These are phyloP conservation scores for Skeletonema potamos DNA, from an alignment of 108 stramenopile species.

Conservation along the genomic window DNA sequence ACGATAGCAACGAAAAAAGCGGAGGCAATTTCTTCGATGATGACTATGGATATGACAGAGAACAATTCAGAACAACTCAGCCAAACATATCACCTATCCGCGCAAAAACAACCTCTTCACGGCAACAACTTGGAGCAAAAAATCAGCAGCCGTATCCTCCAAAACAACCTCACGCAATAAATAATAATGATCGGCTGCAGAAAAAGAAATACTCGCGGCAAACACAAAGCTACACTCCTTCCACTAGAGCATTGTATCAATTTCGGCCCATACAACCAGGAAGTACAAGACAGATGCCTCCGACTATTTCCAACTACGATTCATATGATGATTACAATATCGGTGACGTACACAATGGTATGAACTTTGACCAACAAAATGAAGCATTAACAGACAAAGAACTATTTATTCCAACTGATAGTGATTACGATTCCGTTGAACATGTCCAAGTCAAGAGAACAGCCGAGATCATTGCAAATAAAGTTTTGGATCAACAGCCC, in stretches of 20 bases:
- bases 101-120: not conserved
- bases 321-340: not conserved
- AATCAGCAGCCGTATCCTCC: not conserved
- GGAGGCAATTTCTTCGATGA: not conserved
- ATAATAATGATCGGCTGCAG: not conserved
- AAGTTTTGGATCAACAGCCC: not conserved
- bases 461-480: conserved; percentile 4
- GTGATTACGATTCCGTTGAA: not conserved
- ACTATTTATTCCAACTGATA: not conserved
- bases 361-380: not conserved
- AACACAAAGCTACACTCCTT: not conserved
- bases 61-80: not conserved
- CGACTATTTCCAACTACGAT: not conserved
- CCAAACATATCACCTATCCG: not conserved
- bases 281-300: conserved; percentile 21
- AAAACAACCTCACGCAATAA: not conserved
- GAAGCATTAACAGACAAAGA: not conserved
- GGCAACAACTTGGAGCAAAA: not conserved
- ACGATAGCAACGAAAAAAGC: not conserved
- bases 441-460: not conserved
- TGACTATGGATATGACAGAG: not conserved
- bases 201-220: not conserved
- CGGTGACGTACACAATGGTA: not conserved
- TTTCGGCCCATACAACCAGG: conserved; percentile 13
- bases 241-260: conserved; percentile 9